Conservation (phyloP, 164 flowering plant genomes). For the Liriodendron chinense region DNA sequence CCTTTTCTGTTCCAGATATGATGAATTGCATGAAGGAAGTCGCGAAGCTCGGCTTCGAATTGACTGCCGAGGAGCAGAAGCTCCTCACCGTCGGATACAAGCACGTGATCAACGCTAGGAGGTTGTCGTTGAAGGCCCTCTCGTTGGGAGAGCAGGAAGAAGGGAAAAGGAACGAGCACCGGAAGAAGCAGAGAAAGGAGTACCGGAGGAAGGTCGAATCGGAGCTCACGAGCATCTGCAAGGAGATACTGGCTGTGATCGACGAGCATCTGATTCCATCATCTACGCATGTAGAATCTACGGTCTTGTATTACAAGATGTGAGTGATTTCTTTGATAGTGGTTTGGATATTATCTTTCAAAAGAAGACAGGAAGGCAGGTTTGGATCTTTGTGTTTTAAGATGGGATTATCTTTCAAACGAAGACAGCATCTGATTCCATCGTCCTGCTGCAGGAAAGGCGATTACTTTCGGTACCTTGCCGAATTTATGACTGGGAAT, state of each 20-base stretch:
- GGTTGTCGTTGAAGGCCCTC: constrained; percentile 59
- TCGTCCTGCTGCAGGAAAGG: constrained; percentile 54
- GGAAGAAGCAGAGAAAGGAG: constrained; percentile 48
- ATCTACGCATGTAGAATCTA: constrained; percentile 49
- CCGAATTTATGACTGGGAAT: constrained; percentile 77
- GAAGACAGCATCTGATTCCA: not conserved
- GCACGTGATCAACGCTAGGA: constrained; percentile 54
- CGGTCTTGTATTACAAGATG: constrained; percentile 61
- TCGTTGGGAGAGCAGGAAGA: constrained; percentile 66
- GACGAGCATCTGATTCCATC: constrained; percentile 69
- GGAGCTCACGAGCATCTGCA: constrained; percentile 47
- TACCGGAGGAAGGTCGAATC: constrained; percentile 51
- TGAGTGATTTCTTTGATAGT: constrained; percentile 17
- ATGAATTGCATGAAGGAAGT: constrained; percentile 59
- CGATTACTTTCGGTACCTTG: constrained; percentile 82
- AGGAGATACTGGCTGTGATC: constrained; percentile 49
- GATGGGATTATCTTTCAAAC: no score
- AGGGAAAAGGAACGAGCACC: constrained; percentile 44
- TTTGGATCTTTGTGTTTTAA: no score
- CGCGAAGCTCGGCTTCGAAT: constrained; percentile 41
- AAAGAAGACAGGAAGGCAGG: no score
- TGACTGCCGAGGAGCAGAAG: constrained; percentile 62
- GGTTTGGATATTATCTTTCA: no score
- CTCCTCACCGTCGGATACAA: constrained; percentile 62
- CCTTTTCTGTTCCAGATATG: constrained; percentile 39